Conservation (phyloP, 257 asterid species). For the Anisodus tanguticus region DNA sequence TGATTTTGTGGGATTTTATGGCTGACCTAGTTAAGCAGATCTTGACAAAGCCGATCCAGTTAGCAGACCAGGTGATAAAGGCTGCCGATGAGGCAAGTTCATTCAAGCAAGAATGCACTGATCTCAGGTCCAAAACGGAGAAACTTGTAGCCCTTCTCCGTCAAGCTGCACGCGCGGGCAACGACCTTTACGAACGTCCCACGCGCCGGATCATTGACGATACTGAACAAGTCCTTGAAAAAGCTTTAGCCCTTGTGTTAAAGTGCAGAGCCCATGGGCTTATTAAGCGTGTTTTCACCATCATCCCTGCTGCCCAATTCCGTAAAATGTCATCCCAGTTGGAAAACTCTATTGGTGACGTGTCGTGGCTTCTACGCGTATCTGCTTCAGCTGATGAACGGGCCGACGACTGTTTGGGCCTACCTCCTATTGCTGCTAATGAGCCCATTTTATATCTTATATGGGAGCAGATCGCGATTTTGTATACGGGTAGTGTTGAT, state of each 20-base stretch:
- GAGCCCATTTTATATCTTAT: conserved; percentile 74
- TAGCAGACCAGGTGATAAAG: conserved; percentile 62
- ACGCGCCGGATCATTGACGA: conserved; percentile 80
- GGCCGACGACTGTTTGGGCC: conserved; percentile 64
- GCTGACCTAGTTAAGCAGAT: conserved; percentile 73
- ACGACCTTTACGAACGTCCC: conserved; percentile 74
- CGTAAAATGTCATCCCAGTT: conserved; percentile 64
- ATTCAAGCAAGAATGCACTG: conserved; percentile 71
- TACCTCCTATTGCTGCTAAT: conserved; percentile 81
- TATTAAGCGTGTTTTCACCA: conserved; percentile 69
- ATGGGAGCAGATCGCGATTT: conserved; percentile 81
- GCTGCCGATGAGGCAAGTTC: conserved; percentile 66
- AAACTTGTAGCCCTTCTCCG: conserved; percentile 70
- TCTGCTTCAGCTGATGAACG: conserved; percentile 70
- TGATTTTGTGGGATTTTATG: conserved; percentile 37
- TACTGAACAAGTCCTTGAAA: conserved; percentile 65
- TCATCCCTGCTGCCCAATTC: conserved; percentile 74
- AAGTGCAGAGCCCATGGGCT: conserved; percentile 74
- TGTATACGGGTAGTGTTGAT: conserved; percentile 58
- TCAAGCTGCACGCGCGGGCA: conserved; percentile 80
- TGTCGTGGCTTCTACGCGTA: conserved; percentile 79
- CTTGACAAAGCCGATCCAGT: conserved; percentile 69
- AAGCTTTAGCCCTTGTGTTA: conserved; percentile 52
- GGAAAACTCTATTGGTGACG: conserved; percentile 78
- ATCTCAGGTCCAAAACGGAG: conserved; percentile 66